Evolutionary conservation across 2,329 filamentous ascomycete species (phyloP).

Genomic region (Pleomassaria siparia): DNA sequence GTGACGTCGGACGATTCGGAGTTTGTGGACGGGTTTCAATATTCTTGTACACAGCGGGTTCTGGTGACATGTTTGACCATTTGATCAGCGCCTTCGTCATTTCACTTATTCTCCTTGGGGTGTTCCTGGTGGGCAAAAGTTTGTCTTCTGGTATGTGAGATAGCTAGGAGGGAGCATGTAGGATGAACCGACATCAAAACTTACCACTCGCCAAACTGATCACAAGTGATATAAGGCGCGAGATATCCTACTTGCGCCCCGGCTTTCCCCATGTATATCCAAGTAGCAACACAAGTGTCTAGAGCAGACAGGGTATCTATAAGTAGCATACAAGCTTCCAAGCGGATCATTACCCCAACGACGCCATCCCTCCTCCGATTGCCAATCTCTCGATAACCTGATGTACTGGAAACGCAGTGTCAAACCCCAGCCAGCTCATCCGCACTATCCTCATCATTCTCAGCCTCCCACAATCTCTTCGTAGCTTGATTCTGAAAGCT

Average conservation of each 20-base stretch:
- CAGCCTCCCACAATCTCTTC: constrained; percentile 15
- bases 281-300: too few relatives aligned
- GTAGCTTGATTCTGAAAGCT: constrained; percentile 4
- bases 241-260: too few relatives aligned
- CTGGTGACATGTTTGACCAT: not conserved
- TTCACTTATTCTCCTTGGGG: not conserved
- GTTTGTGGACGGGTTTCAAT: not conserved
- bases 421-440: constrained; percentile 27
- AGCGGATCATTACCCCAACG: too few relatives aligned
- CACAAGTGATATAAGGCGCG: too few relatives aligned
- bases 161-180: not conserved
- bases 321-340: too few relatives aligned
- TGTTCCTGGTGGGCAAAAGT: not conserved
- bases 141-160: not conserved
- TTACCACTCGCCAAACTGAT: too few relatives aligned
- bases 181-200: not conserved
- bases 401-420: too few relatives aligned
- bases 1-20: not conserved
- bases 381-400: too few relatives aligned
- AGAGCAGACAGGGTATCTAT: too few relatives aligned
- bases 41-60: constrained; percentile 1
- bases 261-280: too few relatives aligned
- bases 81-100: not conserved
- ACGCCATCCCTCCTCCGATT: too few relatives aligned
- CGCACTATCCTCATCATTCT: constrained; percentile 18